Conservation (phyloP, 176 grass and related monocot species). For the Zoysia japonica region DNA sequence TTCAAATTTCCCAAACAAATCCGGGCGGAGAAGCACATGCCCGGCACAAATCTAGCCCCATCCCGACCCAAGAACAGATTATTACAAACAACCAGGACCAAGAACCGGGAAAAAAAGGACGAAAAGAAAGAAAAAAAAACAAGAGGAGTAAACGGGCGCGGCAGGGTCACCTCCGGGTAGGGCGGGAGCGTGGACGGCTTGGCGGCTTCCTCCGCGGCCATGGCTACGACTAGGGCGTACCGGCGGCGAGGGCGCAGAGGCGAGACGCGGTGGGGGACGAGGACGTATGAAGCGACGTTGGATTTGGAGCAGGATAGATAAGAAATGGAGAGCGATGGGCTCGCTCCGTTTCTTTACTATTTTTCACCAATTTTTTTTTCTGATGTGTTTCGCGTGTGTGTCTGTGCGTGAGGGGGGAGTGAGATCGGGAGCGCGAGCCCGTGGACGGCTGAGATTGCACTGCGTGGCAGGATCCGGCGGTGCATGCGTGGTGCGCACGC, state of each 20-base stretch:
- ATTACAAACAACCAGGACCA: neutral
- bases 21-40: too few species aligned
- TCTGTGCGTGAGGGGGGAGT: neutral
- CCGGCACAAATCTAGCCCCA: too few species aligned
- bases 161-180: constrained; percentile 68
- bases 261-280: constrained; percentile 16
- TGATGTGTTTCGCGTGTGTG: neutral
- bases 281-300: constrained; percentile 21
- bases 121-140: neutral
- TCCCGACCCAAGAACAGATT: too few species aligned
- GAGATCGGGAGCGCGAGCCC: neutral
- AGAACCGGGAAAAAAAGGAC: neutral
- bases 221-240: constrained; percentile 28
- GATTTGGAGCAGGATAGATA: constrained; percentile 62
- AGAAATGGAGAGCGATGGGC: constrained; percentile 41
- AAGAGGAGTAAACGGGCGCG: neutral
- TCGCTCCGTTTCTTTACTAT: constrained; percentile 42
- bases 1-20: too few species aligned
- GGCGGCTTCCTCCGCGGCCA: constrained; percentile 60
- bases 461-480: constrained; percentile 32
- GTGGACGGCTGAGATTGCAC: constrained; percentile 32
- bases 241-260: neutral
- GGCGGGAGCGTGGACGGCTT: constrained; percentile 59
- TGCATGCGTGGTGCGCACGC: neutral
- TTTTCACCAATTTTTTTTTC: constrained; percentile 11